Conservation (phyloP, 1,284 basidiomycete genomes). For the Vanrija humicola region DNA sequence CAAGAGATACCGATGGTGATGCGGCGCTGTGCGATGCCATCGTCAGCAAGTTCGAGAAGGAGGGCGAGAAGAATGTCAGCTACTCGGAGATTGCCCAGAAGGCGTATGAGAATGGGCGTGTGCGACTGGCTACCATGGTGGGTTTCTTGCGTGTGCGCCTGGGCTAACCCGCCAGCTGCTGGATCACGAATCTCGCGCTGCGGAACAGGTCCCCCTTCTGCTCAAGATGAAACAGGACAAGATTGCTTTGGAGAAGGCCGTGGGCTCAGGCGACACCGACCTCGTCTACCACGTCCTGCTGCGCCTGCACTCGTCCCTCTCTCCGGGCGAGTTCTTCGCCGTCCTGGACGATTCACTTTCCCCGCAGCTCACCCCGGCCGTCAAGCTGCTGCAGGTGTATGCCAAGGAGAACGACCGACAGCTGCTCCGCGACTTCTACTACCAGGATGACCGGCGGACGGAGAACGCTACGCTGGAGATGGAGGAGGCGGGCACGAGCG, state of each 20-base stretch:
- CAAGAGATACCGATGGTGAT: constrained; percentile 57
- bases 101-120: constrained; percentile 87
- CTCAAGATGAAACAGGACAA: constrained; percentile 92
- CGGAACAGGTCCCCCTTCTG: constrained; percentile 88
- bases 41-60: constrained; percentile 76
- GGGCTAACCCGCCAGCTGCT: constrained; percentile 61
- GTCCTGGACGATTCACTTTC: constrained; percentile 81
- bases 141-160: constrained; percentile 11
- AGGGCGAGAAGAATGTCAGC: constrained; percentile 59
- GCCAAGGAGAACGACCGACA: constrained; percentile 84
- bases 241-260: constrained; percentile 81
- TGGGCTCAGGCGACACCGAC: constrained; percentile 93
- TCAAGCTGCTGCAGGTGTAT: constrained; percentile 78
- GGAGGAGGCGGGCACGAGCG: constrained; percentile 68
- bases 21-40: constrained; percentile 75
- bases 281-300: constrained; percentile 88
- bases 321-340: constrained; percentile 89
- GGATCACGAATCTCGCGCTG: constrained; percentile 81
- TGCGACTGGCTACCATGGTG: constrained; percentile 82
- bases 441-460: constrained; percentile 90
- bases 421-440: constrained; percentile 93
- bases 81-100: constrained; percentile 92
- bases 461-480: constrained; percentile 83
- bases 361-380: constrained; percentile 64
- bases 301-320: constrained; percentile 73